These are phyloP conservation scores for Sarcomyxa edulis DNA, from an alignment of 768 basidiomycete genomes.

Conservation along the genomic window DNA sequence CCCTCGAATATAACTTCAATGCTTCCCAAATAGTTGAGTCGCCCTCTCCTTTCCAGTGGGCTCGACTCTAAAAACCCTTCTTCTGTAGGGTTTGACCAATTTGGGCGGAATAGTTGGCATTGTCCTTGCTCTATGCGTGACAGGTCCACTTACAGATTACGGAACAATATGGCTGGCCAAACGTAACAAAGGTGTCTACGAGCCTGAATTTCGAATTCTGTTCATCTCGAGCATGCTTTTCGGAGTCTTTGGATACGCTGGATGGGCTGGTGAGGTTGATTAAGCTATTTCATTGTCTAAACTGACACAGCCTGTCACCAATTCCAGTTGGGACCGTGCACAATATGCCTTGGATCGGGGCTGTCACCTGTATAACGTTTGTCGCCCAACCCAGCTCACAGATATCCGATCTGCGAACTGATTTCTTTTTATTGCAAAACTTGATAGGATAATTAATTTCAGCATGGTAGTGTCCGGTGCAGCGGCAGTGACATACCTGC, in stretches of 20 bases:
- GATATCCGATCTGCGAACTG: neutral
- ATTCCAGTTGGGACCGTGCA: conserved; percentile 35
- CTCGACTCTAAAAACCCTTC: neutral
- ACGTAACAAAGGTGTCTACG: conserved; percentile 39
- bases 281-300: neutral
- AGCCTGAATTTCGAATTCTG: conserved; percentile 39
- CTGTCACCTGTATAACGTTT: conserved; percentile 18
- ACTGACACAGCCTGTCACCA: neutral
- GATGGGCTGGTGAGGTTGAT: conserved; percentile 35
- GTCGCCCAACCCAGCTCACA: neutral
- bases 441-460: conserved; percentile 34
- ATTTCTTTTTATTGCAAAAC: too few species aligned
- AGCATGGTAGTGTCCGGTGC: conserved; percentile 37
- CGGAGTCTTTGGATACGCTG: conserved; percentile 39
- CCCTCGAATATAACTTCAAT: conserved; percentile 34
- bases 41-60: neutral
- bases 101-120: conserved; percentile 38
- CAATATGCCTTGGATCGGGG: conserved; percentile 41
- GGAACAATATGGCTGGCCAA: conserved; percentile 36
- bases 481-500: conserved; percentile 37
- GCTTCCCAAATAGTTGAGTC: conserved; percentile 31
- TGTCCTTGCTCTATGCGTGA: conserved; percentile 28
- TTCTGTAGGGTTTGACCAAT: conserved; percentile 30
- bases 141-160: conserved; percentile 36
- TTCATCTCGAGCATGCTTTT: conserved; percentile 37